These are phyloP conservation scores for Agrocybe pediades DNA, from an alignment of 768 basidiomycete species.

Conservation along the genomic window DNA sequence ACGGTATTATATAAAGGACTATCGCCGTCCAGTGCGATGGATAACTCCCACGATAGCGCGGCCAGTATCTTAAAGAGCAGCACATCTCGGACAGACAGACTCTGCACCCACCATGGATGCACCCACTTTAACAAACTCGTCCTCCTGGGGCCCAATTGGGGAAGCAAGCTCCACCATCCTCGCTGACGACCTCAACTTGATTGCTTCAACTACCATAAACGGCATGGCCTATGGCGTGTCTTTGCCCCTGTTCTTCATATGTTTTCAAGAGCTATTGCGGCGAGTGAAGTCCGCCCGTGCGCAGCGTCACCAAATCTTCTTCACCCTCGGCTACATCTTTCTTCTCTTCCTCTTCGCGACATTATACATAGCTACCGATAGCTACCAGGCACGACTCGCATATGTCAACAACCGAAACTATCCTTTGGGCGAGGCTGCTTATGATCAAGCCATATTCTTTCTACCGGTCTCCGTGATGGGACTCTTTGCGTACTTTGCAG, in stretches of 20 bases:
- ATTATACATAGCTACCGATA: slow-evolving; percentile 5
- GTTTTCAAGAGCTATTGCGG: background rate
- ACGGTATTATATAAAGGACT: too few relatives aligned
- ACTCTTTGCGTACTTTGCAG: slow-evolving; percentile 14
- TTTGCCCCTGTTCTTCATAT: slow-evolving; percentile 13
- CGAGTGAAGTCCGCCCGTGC: background rate
- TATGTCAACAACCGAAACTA: slow-evolving; percentile 22
- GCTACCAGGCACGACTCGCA: slow-evolving; percentile 11
- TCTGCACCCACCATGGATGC: background rate
- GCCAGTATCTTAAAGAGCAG: too few relatives aligned
- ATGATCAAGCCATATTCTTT: slow-evolving; percentile 3
- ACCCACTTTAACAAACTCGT: background rate
- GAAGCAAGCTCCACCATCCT: background rate
- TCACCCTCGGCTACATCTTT: background rate
- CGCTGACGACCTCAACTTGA: slow-evolving; percentile 5
- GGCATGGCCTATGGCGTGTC: slow-evolving; percentile 13
- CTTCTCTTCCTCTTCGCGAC: slow-evolving; percentile 2
- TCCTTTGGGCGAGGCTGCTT: slow-evolving; percentile 17
- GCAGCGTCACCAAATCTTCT: background rate
- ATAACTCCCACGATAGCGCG: too few relatives aligned
- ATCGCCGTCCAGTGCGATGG: too few relatives aligned
- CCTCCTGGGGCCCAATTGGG: slow-evolving; percentile 3
- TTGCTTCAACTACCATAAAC: slow-evolving; percentile 6
- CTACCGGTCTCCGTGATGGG: slow-evolving; percentile 13
- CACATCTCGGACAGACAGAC: too few relatives aligned